Percentiles rank a stretch among this genome's conserved stretches.
Evolutionary conservation across 1,284 basidiomycete species (phyloP).

Genomic region (Ustilago tritici): DNA sequence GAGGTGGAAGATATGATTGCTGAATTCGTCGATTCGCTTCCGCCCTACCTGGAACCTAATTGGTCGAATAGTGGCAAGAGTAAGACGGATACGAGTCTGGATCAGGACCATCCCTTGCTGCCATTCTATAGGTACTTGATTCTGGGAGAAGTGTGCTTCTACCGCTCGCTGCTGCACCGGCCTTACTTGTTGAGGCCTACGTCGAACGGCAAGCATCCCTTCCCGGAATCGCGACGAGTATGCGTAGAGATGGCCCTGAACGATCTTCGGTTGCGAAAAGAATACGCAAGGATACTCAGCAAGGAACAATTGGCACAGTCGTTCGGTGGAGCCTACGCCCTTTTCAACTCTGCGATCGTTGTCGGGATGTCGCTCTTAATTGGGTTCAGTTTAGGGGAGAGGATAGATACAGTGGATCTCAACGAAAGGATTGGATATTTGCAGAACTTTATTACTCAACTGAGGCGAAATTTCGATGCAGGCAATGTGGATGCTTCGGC

Average conservation of each 20-base stretch:
- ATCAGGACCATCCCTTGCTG: constrained; percentile 47
- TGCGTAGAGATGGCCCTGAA: constrained; percentile 52
- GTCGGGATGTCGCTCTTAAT: constrained; percentile 51
- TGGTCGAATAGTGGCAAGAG: constrained; percentile 35
- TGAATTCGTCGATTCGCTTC: constrained; percentile 49
- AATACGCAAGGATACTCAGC: constrained; percentile 31
- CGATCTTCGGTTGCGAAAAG: constrained; percentile 46
- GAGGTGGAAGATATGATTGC: constrained; percentile 53
- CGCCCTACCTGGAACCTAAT: constrained; percentile 44
- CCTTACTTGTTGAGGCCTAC: constrained; percentile 46
- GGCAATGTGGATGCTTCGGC: constrained; percentile 52
- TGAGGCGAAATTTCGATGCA: constrained; percentile 46
- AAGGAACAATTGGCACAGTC: constrained; percentile 47
- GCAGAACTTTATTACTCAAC: constrained; percentile 48
- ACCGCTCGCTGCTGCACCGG: constrained; percentile 50
- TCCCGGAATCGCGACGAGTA: constrained; percentile 38
- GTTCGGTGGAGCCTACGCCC: constrained; percentile 51
- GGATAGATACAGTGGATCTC: constrained; percentile 37
- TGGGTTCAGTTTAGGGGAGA: constrained; percentile 43
- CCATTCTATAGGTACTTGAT: constrained; percentile 54
- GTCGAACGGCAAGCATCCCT: constrained; percentile 49
- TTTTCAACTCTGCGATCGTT: constrained; percentile 55
- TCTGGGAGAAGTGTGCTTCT: constrained; percentile 46
- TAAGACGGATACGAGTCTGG: constrained; percentile 47
- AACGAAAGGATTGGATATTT: constrained; percentile 47